Evolutionary conservation across 352 stramenopile species (phyloP), one percentile per base, ranked within the genome.

Genomic region (Thalassiosira livingstoniorum): DNA sequence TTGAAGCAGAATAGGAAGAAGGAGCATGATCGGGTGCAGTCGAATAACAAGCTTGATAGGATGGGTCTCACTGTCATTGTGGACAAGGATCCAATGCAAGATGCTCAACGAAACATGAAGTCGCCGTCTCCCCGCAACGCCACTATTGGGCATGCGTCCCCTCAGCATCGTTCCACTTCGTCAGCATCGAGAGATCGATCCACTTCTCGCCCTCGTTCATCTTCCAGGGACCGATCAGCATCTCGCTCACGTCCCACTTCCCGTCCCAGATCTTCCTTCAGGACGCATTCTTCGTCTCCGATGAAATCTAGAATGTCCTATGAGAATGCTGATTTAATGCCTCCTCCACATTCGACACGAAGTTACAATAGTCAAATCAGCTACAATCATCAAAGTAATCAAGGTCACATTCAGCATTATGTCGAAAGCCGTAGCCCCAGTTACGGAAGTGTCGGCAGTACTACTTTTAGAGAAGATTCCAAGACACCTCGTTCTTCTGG

Each of bases 401-500:
- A 18, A 70, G 27, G 42, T 66, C 53, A 13, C 54, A 66, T 27
- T 21, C 45, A 43, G 13, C 29, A 18, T 35, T n/a, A 45, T 45
- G 32, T 10, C 65, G 25, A 11, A 67, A 58, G 35, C 39, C 45
- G 11, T 25, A 43, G 15, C 21, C 18, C 60, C 53, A 45, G 61
- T 79, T 60, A 31, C n/a, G n/a, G n/a, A n/a, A n/a, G n/a, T 51
- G 11, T 72, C 35, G 43, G 13, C 18, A 71, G 71, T 55, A 45
- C 71, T 39, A 31, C 31, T 25, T 47, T 72, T 64, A n/a, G n/a
- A n/a, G 23, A 43, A 63, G 55, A 82, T 21, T 73, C 62, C 43
- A 75, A 77, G 58, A 82, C 75, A 13, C 75, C 75, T 58, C 75
- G 75, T n/a, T 82, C 75, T 13, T 82, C 75, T n/a, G 75, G 75